Base-by-base conservation (phyloP, 1,284 basidiomycete genomes). In the Apiotrichum laibachii region DNA sequence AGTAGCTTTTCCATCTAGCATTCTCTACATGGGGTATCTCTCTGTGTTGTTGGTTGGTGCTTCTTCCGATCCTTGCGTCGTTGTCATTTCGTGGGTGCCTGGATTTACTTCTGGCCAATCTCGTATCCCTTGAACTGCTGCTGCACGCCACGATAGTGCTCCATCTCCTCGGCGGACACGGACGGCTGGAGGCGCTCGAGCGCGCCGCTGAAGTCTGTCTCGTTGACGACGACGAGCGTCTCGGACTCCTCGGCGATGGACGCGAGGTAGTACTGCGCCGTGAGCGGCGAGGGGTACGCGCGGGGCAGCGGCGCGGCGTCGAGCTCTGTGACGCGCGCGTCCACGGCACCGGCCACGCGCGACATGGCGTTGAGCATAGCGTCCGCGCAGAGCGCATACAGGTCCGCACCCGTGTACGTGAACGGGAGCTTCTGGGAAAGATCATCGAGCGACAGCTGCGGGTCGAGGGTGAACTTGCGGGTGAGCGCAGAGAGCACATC, bases 301-400 rank as follows among this genome's bases (percentile, higher is more conserved):
- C 43, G 19, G 19, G 18, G 61, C 60, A 63, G n/a, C 50, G 15
- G 60, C 9, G 57, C 57, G 4, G 50, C 53, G 44, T 69, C 68
- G 48, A 76, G 60, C 81, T 67, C 71, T 85, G 86, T 83, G 55
- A 93, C 87, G 61, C 83, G 85, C 8, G 71, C 72, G 63, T 96
- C 95, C 15, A 99, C 81, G 50, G 85, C 85, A 65, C 84, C 82
- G 0, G 96, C 93, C 65, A 89, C 92, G 46, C 90, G 82, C 26
- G 92, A 88, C 88, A 99, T 96, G 9, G 95, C 91, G 72, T 91
- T 91, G 50, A 99, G 83, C 83, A 99, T 87, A 1, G 95, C 93
- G 74, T 99, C 96, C 5, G 92, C 90, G 74, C 95, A 98, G 16
- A 99, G 81, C 0, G 96, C 95, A 79, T 99, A 99, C 67, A 99